These are phyloP conservation scores for Stenogyne calaminthoides DNA, from an alignment of 305 asterid species.

Conservation along the genomic window DNA sequence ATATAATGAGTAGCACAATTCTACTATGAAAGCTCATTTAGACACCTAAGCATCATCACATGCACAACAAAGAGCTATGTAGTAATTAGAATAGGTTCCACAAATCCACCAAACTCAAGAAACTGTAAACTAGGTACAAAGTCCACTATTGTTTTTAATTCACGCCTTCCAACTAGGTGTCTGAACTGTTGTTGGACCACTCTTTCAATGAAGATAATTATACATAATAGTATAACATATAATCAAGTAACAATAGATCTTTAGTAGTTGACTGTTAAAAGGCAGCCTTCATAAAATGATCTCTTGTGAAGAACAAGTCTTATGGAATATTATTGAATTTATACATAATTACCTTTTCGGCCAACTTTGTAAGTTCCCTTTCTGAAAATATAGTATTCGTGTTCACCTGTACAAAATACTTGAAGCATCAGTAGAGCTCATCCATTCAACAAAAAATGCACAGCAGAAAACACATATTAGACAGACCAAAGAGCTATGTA, in stretches of 20 bases:
- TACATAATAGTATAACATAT: background rate
- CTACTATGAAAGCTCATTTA: background rate
- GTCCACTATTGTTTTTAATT: background rate
- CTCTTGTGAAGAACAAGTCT: background rate
- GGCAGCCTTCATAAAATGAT: too few relatives aligned
- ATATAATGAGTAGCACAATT: conserved; percentile 7
- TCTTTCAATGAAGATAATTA: background rate
- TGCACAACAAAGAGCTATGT: background rate
- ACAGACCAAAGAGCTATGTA: background rate
- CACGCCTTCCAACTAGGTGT: conserved; percentile 1
- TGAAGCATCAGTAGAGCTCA: conserved; percentile 29
- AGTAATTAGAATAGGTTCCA: conserved; percentile 13
- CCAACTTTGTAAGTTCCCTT: conserved; percentile 90
- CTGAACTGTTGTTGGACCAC: background rate
- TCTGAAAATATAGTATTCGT: conserved; percentile 69
- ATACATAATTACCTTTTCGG: conserved; percentile 64
- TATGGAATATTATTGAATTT: conserved; percentile 1
- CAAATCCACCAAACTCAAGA: background rate
- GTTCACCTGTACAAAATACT: conserved; percentile 62
- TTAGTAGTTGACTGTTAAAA: too few relatives aligned
- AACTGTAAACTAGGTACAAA: background rate
- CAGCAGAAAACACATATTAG: background rate
- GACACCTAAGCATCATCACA: conserved; percentile 9
- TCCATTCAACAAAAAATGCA: conserved; percentile 2
- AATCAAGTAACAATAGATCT: too few relatives aligned